Percentiles rank a stretch among this genome's conserved stretches.
These are phyloP conservation scores for Fraxinus latifolia DNA, from an alignment of 305 asterid genomes.

Conservation along the genomic window DNA sequence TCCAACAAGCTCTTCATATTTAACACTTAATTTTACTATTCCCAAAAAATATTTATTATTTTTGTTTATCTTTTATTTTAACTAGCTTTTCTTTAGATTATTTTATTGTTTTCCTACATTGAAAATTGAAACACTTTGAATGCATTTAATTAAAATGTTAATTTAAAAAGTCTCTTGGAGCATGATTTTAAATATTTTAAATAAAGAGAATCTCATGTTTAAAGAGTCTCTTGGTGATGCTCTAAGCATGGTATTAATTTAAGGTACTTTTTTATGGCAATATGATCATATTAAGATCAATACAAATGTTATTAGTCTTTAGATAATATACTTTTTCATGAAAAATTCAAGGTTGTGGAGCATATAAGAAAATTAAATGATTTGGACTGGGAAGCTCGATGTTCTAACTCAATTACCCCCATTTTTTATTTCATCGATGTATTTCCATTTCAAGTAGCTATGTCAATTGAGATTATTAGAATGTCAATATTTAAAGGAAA, in stretches of 20 bases:
- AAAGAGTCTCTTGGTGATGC: too few relatives aligned
- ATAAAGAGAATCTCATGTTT: too few relatives aligned
- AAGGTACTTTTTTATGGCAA: background rate
- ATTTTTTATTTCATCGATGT: background rate
- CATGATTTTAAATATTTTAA: too few relatives aligned
- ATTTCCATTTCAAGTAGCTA: background rate
- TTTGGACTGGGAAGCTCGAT: background rate
- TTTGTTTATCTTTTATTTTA: too few relatives aligned
- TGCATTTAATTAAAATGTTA: too few relatives aligned
- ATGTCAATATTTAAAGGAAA: background rate
- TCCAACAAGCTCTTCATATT: too few relatives aligned
- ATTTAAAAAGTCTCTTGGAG: too few relatives aligned
- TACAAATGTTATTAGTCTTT: background rate
- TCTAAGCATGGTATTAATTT: background rate
- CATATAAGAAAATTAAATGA: background rate
- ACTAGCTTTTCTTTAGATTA: too few relatives aligned
- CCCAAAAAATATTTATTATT: too few relatives aligned
- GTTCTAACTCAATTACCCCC: background rate
- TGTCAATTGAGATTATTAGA: background rate
- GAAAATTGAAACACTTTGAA: too few relatives aligned
- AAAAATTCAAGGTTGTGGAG: background rate
- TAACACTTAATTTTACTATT: too few relatives aligned
- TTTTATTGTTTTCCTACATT: too few relatives aligned
- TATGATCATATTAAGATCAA: background rate
- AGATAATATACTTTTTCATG: background rate